Conservation (phyloP, 805 yeast species). For the Wickerhamomyces canadensis region DNA sequence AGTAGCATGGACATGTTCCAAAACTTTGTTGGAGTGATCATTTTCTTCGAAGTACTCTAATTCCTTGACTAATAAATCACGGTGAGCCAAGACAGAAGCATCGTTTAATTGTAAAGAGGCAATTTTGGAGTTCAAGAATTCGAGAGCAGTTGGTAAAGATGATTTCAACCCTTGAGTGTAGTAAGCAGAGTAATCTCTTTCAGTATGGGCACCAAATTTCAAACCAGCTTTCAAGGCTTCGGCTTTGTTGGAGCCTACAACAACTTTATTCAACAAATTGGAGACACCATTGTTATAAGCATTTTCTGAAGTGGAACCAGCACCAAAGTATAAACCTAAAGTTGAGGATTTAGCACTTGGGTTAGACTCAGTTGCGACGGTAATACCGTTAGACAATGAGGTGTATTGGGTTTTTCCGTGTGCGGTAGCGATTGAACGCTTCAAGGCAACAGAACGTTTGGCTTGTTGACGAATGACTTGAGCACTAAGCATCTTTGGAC, state of each 20-base stretch:
- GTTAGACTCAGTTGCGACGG: constrained; percentile 65
- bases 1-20: constrained; percentile 74
- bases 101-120: constrained; percentile 34
- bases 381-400: constrained; percentile 66
- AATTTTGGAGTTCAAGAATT: constrained; percentile 39
- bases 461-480: constrained; percentile 14
- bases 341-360: constrained; percentile 50
- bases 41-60: constrained; percentile 51
- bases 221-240: constrained; percentile 48
- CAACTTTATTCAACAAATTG: constrained; percentile 50
- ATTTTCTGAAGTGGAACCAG: constrained; percentile 78
- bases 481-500: constrained; percentile 3
- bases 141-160: constrained; percentile 46
- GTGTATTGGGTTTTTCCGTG: constrained; percentile 62
- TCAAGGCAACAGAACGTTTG: constrained; percentile 10
- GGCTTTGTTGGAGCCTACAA: constrained; percentile 31
- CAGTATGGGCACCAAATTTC: constrained; percentile 44
- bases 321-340: constrained; percentile 65
- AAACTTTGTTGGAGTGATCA: constrained; percentile 48
- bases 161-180: constrained; percentile 49
- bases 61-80: constrained; percentile 38
- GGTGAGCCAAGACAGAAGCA: constrained; percentile 41
- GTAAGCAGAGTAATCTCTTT: constrained; percentile 62
- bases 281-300: constrained; percentile 80
- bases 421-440: constrained; percentile 55